Base-by-base conservation (phyloP, 768 basidiomycete genomes). In the Lactarius tabidus region DNA sequence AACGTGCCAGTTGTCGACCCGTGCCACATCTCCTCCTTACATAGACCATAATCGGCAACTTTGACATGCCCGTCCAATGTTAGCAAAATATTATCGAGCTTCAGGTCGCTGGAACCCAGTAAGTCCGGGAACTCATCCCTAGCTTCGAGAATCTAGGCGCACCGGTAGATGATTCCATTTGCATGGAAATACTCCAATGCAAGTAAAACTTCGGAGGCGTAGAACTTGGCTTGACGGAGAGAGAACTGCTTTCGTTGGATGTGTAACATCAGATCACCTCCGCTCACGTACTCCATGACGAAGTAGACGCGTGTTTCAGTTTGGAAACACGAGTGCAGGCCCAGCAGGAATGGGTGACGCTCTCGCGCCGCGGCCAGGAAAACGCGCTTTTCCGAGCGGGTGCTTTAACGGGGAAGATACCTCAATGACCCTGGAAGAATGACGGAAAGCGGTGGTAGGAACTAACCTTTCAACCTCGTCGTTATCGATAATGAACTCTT, bases 401-500 rank as follows among this genome's bases (percentile, higher is more conserved):
- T 98, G 71, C 97, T 98, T 69, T 29, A 52, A 18, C 60, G 15
- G 29, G 56, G 43, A 54, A 57, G 3, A 57, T 63, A 53, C 33
- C 14, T 52, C 9, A 55, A 26, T 62, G 10, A 60, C 45, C 31
- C 23, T 36, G 18, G 29, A 31, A 18, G 43, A 35, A 18, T 4
- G 48, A 35, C 23, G 10, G 45, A 52, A 26, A 36, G 35, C 41
- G 33, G 29, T 54, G 23, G 62, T 36, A 45, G 35, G 28, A 48
- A 65, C 82, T 62, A 70, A 96, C 96, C 95, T 97, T 78, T 98
- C 97, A 3, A 99, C 95, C 81, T 98, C 97, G 76, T 99, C 97
- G 67, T 99, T 98, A 75, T 99, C 97, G 71, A 99, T 98, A 75
- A 99, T 98, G 74, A 99, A 98, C 78, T 98, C 97, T 75, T 99